A percentile compares a stretch with the other conserved stretches of the same genome.
Evolutionary conservation across 192 early-diverging fungal species (phyloP).

Genomic region (Cetraspora pellucida): DNA sequence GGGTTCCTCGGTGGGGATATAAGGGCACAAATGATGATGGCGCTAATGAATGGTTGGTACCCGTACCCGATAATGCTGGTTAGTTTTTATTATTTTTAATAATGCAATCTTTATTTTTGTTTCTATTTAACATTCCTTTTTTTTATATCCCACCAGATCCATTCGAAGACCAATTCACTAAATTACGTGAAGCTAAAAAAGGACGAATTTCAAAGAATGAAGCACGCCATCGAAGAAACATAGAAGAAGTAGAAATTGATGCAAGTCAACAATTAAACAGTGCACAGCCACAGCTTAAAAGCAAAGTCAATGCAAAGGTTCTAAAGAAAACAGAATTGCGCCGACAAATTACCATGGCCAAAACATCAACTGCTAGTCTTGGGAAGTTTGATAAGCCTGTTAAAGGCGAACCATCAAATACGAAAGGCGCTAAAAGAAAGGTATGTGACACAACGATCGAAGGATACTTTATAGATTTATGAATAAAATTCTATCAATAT

Average conservation of each 20-base stretch:
- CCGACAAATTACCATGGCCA: conserved; percentile 71
- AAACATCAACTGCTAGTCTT: conserved; percentile 84
- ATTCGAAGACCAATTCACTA: conserved; percentile 85
- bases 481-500: too few relatives aligned
- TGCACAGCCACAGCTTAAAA: too few relatives aligned
- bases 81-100: background rate
- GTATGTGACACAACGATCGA: conserved; percentile 23
- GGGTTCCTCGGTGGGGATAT: conserved; percentile 90
- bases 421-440: conserved; percentile 78
- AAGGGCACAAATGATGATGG: conserved; percentile 77
- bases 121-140: background rate
- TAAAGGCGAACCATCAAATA: conserved; percentile 73
- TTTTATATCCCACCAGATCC: conserved; percentile 57
- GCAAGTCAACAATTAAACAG: conserved; percentile 52
- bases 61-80: conserved; percentile 74
- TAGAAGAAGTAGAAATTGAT: conserved; percentile 70
- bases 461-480: background rate
- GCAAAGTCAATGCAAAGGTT: conserved; percentile 53
- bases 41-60: conserved; percentile 88
- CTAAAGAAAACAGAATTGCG: conserved; percentile 76
- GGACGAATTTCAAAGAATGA: conserved; percentile 87
- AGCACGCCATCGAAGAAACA: conserved; percentile 83
- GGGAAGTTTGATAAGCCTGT: conserved; percentile 90
- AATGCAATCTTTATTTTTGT: background rate
- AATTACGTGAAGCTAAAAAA: conserved; percentile 80